Base-by-base conservation (phyloP, 192 early-diverging fungal genomes). In the Coemansia sp. region DNA sequence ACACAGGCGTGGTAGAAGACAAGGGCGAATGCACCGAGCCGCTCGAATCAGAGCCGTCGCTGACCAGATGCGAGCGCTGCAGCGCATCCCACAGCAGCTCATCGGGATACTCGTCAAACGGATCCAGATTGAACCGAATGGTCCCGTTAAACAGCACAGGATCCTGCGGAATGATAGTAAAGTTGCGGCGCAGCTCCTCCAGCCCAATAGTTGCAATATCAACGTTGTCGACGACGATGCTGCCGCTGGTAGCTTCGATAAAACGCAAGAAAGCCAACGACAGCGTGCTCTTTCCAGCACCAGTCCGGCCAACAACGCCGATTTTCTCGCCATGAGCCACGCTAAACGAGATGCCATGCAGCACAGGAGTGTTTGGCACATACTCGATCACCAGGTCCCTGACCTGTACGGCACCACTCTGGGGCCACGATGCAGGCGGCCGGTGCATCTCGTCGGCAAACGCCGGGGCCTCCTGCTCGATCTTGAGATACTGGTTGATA, bases 91-190 rank as follows among this genome's bases (percentile, higher is more conserved):
- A 94, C n/a, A 97, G 72, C 20, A 84, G 75, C 53, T 82, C 78
- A 50, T 98, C 97, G 25, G 68, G 76, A 68, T 87, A 87, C 70
- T 92, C 88, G 47, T 69, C 81, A 66, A 94, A 91, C 6, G 94
- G 94, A 69, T 99, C 95, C 19, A 99, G 68, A 72, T 97, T 97
- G 56, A 90, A 89, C 18, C 94, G 82, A 22, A 95, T 71, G 8
- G 90, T 86, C 50, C 90, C 90, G 61, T 84, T 83, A 71, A 92
- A 90, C 55, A 90, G 71, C 19, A 91, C 84, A 4, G 92, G 92
- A 42, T 97, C 94, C 78, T 98, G 93, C 34, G 94, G 93, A 67
- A 98, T 93, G 46, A 98, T 90, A 0, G 93, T 90, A 49, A 98
- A 56, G 34, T 83, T 76, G 23, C 83, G 74, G 16, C 95, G 86